Evolutionary conservation across 176 grass and related monocot species (phyloP).

Genomic region (Oryza glumipatula): DNA sequence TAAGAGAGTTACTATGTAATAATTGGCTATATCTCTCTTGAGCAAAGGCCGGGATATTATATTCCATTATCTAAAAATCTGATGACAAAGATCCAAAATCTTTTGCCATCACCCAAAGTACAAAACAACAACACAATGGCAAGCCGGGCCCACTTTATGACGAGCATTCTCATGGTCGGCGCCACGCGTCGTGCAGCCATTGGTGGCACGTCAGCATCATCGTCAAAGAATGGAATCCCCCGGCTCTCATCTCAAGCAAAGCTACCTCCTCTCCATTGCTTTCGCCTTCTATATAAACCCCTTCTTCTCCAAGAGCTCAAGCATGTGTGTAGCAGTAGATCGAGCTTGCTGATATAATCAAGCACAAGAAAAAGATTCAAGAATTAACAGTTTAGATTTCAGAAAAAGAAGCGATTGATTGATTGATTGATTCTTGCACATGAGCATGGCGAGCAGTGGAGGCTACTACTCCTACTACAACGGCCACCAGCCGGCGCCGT

Average conservation of each 20-base stretch:
- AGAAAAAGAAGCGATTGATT: constrained; percentile 4
- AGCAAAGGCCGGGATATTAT: too few relatives aligned
- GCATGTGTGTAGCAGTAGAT: not conserved
- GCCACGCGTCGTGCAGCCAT: not conserved
- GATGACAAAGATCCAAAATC: constrained; percentile 8
- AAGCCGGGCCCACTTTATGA: constrained; percentile 13
- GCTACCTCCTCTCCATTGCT: constrained; percentile 17
- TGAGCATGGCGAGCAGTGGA: constrained; percentile 40
- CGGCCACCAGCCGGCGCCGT: constrained; percentile 36
- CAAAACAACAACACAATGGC: not conserved
- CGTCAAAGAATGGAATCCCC: constrained; percentile 40
- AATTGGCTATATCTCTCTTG: too few relatives aligned
- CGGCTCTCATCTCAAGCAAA: constrained; percentile 42
- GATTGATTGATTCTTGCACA: not conserved
- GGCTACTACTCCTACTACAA: constrained; percentile 51
- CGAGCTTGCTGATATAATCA: not conserved
- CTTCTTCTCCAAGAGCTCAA: constrained; percentile 17
- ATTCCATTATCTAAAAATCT: too few relatives aligned
- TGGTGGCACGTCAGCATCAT: constrained; percentile 27
- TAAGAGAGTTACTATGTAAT: too few relatives aligned
- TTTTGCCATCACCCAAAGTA: constrained; percentile 22
- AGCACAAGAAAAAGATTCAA: not conserved
- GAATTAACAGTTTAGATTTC: not conserved
- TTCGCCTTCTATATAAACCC: constrained; percentile 31
- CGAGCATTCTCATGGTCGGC: constrained; percentile 18